Percentiles rank a stretch among this genome's conserved stretches.
Evolutionary conservation across 2,329 filamentous ascomycete species (phyloP).

Genomic region (Colletotrichum magnum): DNA sequence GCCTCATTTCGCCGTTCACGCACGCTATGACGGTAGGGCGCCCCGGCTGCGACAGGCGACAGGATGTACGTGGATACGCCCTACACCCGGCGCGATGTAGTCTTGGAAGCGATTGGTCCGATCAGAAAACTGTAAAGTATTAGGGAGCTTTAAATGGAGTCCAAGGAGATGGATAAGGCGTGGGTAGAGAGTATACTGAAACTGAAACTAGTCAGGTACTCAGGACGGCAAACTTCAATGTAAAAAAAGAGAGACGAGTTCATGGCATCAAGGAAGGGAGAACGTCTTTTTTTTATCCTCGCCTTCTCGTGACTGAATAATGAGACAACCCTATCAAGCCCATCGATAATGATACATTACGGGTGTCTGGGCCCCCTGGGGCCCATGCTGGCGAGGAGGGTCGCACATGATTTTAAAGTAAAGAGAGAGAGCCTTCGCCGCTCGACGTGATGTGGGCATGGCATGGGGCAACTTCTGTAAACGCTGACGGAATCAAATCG

Average conservation of each 20-base stretch:
- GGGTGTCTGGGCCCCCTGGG: background rate
- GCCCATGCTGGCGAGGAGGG: background rate
- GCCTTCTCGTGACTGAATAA: background rate
- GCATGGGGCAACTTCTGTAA: background rate
- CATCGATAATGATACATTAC: background rate
- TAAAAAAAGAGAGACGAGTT: no score
- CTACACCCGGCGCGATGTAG: background rate
- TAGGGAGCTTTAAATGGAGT: no score
- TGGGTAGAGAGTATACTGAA: no score
- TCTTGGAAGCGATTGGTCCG: background rate
- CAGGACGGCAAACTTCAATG: no score
- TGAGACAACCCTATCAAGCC: background rate
- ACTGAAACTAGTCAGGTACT: no score
- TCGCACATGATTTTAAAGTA: slow-evolving; percentile 9
- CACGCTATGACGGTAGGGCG: background rate
- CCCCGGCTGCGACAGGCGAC: slow-evolving; percentile 5
- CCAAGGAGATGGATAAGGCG: no score
- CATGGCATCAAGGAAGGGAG: background rate
- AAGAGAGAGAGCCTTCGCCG: background rate
- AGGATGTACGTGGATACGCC: background rate
- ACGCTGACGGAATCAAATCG: slow-evolving; percentile 9
- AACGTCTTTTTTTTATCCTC: slow-evolving; percentile 3
- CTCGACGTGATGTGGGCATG: background rate
- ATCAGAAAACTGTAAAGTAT: background rate
- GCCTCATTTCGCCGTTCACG: background rate